Evolutionary conservation across 2,329 filamentous ascomycete genomes (phyloP).

Genomic region (Hypoxylon sp.): DNA sequence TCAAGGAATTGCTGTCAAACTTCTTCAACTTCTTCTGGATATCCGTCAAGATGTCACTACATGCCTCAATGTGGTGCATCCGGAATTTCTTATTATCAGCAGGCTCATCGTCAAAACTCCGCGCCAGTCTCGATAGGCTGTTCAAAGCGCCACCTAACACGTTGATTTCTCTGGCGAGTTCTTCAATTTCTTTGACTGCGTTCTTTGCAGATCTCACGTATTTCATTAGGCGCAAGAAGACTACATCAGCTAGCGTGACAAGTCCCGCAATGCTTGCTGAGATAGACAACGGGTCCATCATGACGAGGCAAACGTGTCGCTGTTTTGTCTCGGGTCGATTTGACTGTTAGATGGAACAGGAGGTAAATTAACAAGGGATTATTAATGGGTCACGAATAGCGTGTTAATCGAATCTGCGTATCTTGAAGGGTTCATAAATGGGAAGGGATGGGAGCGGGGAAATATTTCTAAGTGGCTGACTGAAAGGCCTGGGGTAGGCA

Average conservation of each 20-base stretch:
- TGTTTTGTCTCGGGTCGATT: not conserved
- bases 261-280: slow-evolving; percentile 53
- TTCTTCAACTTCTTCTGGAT: slow-evolving; percentile 43
- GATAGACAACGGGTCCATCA: slow-evolving; percentile 50
- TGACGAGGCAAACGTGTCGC: not conserved
- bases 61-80: slow-evolving; percentile 41
- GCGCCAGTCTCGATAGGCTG: slow-evolving; percentile 43
- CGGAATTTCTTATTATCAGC: slow-evolving; percentile 15
- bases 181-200: slow-evolving; percentile 44
- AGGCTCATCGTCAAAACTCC: slow-evolving; percentile 41
- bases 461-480: not conserved
- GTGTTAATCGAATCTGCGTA: not conserved
- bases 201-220: slow-evolving; percentile 48
- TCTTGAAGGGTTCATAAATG: not conserved
- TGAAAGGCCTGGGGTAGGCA: not conserved
- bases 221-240: slow-evolving; percentile 46
- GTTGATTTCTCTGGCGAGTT: slow-evolving; percentile 45
- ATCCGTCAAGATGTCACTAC: slow-evolving; percentile 30
- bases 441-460: not conserved
- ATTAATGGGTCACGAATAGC: not conserved
- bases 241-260: slow-evolving; percentile 48
- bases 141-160: slow-evolving; percentile 42
- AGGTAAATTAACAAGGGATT: not conserved
- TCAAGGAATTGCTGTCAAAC: slow-evolving; percentile 17
- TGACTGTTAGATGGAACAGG: not conserved